Conservation (phyloP, 2,329 filamentous ascomycete species). For the Colletotrichum ledebouriae region DNA sequence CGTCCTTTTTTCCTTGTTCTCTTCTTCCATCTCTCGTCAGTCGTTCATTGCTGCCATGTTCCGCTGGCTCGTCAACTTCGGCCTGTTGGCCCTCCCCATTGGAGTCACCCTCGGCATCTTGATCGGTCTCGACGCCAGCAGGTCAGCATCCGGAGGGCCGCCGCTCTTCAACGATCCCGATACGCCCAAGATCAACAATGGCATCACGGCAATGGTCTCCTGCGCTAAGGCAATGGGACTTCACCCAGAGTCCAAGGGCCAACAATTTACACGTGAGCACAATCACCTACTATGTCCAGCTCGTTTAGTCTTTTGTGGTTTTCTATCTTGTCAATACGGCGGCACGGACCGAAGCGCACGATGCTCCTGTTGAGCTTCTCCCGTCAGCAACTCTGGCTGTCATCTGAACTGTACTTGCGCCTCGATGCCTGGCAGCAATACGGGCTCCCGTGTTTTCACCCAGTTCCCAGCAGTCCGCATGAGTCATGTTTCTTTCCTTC, state of each 20-base stretch:
- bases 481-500: constrained; percentile 17
- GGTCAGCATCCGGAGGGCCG: constrained; percentile 56
- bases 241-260: constrained; percentile 57
- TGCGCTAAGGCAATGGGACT: constrained; percentile 62
- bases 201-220: constrained; percentile 52
- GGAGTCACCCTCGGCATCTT: constrained; percentile 64
- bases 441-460: constrained; percentile 28
- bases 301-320: neutral
- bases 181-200: constrained; percentile 49
- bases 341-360: constrained; percentile 32
- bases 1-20: constrained; percentile 25
- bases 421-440: constrained; percentile 9
- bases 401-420: constrained; percentile 24
- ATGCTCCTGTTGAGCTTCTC: constrained; percentile 23
- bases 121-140: constrained; percentile 61
- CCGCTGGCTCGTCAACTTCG: constrained; percentile 63
- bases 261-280: constrained; percentile 62
- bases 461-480: neutral
- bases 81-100: constrained; percentile 63
- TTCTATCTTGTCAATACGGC: neutral
- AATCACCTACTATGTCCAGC: neutral
- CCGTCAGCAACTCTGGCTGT: constrained; percentile 7
- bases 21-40: constrained; percentile 1
- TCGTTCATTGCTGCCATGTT: constrained; percentile 50
- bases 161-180: constrained; percentile 58